Evolutionary conservation across 2,329 filamentous ascomycete species (phyloP).

Genomic region (Fusarium secorum): DNA sequence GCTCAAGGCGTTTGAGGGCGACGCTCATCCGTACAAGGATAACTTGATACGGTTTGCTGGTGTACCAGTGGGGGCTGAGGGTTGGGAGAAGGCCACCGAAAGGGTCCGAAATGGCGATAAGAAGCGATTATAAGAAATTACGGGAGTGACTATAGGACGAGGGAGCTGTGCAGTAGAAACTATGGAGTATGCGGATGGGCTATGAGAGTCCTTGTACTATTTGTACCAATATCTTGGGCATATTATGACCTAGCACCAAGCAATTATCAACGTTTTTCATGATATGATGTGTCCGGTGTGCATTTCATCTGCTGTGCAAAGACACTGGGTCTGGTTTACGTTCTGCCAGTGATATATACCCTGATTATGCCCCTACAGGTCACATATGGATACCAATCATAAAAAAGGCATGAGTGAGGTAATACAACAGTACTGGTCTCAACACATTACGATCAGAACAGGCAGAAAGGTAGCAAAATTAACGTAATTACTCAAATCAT

Average conservation of each 20-base stretch:
- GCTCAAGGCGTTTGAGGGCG: slow-evolving; percentile 96
- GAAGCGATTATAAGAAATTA: slow-evolving; percentile 57
- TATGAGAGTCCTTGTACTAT: slow-evolving; percentile 43
- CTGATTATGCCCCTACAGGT: neutral
- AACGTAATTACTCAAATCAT: neutral
- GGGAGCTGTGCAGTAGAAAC: slow-evolving; percentile 21
- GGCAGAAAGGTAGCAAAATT: neutral
- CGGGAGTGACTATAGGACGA: neutral
- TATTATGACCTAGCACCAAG: slow-evolving; percentile 41
- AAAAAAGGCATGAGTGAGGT: neutral
- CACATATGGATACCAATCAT: neutral
- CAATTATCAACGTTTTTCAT: slow-evolving; percentile 34
- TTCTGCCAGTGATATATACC: neutral
- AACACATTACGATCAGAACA: neutral
- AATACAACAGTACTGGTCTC: neutral
- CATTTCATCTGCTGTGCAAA: neutral
- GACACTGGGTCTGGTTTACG: neutral
- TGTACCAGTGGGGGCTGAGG: slow-evolving; percentile 60
- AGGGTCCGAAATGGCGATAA: slow-evolving; percentile 59
- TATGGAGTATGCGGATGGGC: slow-evolving; percentile 21
- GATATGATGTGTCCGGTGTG: neutral
- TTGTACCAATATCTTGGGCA: slow-evolving; percentile 45
- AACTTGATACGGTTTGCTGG: slow-evolving; percentile 81
- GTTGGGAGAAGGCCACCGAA: slow-evolving; percentile 62
- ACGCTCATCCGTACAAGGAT: slow-evolving; percentile 86